phyloP scores from a whole-genome alignment of 2,329 filamentous ascomycete species.

The Diaporthe vaccinii region DNA sequence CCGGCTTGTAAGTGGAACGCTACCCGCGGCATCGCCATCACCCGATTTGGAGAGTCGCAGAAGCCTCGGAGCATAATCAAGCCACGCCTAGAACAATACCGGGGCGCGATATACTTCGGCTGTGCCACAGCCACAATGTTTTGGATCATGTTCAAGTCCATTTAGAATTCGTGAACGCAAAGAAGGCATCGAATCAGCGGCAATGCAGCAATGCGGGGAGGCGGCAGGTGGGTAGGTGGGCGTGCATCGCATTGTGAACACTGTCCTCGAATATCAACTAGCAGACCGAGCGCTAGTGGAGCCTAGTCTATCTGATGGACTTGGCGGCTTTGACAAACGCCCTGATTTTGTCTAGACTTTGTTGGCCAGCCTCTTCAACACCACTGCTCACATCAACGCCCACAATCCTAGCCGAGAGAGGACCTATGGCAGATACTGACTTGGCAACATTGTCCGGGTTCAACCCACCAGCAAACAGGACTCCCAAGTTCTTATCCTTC shows the following conservation, averaged over 20 bases:
- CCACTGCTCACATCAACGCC: slow-evolving; percentile 96
- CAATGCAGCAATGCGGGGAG: neutral
- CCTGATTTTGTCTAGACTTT: slow-evolving; percentile 84
- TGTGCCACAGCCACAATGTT: neutral
- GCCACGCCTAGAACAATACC: neutral
- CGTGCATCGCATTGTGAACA: neutral
- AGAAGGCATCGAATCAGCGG: neutral
- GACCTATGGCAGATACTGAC: slow-evolving; percentile 73
- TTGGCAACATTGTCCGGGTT: slow-evolving; percentile 82
- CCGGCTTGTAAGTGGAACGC: neutral
- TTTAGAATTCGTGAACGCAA: no score
- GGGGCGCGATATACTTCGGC: neutral
- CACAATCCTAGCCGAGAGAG: slow-evolving; percentile 73
- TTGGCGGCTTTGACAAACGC: slow-evolving; percentile 85
- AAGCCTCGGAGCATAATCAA: neutral
- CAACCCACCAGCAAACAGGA: slow-evolving; percentile 89
- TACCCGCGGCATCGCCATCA: neutral
- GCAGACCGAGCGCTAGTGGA: neutral
- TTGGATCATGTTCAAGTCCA: neutral
- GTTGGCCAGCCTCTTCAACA: slow-evolving; percentile 85
- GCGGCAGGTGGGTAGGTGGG: neutral
- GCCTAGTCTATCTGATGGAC: slow-evolving; percentile 62
- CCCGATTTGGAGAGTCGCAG: neutral
- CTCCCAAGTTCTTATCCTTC: slow-evolving; percentile 76
- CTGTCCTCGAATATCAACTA: neutral